These are phyloP conservation scores for Globisporangium nodosum DNA, from an alignment of 352 stramenopile species.

Conservation along the genomic window DNA sequence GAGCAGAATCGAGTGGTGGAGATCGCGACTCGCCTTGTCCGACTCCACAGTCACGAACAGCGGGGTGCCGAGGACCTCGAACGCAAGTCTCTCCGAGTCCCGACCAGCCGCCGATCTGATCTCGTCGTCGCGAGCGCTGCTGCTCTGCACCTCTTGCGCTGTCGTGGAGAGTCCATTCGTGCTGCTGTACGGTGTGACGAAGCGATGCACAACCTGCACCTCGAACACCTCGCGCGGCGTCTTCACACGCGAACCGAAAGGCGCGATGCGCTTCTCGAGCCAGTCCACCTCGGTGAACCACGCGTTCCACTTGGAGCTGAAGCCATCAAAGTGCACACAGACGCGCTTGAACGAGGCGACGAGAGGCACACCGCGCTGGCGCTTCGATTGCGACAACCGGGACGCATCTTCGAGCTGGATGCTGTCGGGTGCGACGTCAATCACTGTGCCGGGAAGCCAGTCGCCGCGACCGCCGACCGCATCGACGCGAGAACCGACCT, in stretches of 20 bases:
- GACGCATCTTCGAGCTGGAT: not conserved
- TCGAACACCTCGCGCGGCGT: constrained; percentile 62
- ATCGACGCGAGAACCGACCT: constrained; percentile 53
- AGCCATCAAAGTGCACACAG: constrained; percentile 68
- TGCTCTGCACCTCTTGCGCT: not conserved
- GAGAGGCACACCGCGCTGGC: not conserved
- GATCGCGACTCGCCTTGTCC: constrained; percentile 51
- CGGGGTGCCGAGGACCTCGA: constrained; percentile 59
- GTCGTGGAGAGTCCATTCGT: not conserved
- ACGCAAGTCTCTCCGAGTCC: constrained; percentile 16
- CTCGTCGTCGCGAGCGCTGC: not conserved
- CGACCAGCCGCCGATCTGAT: constrained; percentile 5
- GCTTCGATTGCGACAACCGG: not conserved
- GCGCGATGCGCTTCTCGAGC: constrained; percentile 40
- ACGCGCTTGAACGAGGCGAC: constrained; percentile 17
- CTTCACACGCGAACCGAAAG: constrained; percentile 33
- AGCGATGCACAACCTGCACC: constrained; percentile 70
- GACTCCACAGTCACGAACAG: constrained; percentile 76
- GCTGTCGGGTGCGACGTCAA: constrained; percentile 24
- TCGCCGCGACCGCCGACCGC: constrained; percentile 45
- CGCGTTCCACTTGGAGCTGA: constrained; percentile 67
- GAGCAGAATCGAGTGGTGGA: constrained; percentile 60
- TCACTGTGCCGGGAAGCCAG: constrained; percentile 55
- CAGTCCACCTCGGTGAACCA: constrained; percentile 62
- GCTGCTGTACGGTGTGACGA: constrained; percentile 14